Evolutionary conservation across 768 basidiomycete species (phyloP).

Genomic region (Amanita subjunquillea): DNA sequence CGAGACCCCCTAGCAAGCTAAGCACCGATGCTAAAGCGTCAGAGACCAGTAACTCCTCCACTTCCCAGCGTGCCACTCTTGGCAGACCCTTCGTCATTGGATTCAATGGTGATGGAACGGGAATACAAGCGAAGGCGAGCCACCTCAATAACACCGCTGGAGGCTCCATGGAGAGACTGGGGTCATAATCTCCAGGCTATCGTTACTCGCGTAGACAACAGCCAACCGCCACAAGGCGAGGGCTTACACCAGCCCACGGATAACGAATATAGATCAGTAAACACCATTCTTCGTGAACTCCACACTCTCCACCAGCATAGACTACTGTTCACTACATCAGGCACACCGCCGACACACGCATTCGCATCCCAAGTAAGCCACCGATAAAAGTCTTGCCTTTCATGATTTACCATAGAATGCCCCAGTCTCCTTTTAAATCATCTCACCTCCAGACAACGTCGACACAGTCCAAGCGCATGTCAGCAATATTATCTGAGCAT

Average conservation of each 20-base stretch:
- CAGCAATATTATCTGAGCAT: not conserved
- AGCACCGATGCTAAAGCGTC: slow-evolving; percentile 42
- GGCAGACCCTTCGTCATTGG: slow-evolving; percentile 1
- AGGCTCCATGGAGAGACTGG: slow-evolving; percentile 44
- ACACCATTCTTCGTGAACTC: slow-evolving; percentile 58
- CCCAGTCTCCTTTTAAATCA: not conserved
- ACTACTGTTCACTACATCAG: slow-evolving; percentile 24
- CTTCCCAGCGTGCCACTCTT: slow-evolving; percentile 13
- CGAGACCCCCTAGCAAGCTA: not conserved
- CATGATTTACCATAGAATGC: not conserved
- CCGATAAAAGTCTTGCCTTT: not conserved
- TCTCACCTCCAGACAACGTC: not conserved
- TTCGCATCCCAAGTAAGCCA: not conserved
- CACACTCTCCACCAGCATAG: slow-evolving; percentile 63
- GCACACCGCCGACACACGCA: not conserved
- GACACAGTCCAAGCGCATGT: not conserved
- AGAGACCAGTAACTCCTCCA: slow-evolving; percentile 34
- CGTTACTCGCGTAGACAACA: not conserved
- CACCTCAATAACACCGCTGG: slow-evolving; percentile 25
- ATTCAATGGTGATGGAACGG: slow-evolving; percentile 17
- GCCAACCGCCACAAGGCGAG: not conserved
- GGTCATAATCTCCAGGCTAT: slow-evolving; percentile 1
- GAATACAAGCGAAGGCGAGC: slow-evolving; percentile 38
- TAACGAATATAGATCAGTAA: slow-evolving; percentile 46
- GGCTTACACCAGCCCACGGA: not conserved